Base-by-base conservation (phyloP, 495 filamentous ascomycete genomes). In the Aspergillus campestris region DNA sequence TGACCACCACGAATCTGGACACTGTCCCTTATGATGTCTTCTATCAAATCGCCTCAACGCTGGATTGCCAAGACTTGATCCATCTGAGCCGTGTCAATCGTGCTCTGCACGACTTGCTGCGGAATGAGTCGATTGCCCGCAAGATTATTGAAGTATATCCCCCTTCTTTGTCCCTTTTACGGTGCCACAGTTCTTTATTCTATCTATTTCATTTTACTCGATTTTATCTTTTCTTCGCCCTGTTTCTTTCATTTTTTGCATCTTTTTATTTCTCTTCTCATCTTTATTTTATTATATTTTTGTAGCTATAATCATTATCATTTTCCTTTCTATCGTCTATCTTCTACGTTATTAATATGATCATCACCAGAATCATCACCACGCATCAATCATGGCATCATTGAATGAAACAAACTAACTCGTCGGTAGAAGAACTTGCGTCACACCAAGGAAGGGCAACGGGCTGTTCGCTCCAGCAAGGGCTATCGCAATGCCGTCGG, bases 21-120 rank as follows among this genome's bases (percentile, higher is more conserved):
- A 56, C 59, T 38, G 55, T 85, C 31, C 81, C 83, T 3, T 83
- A 81, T 57, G 83, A 86, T 63, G 66, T 84, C 8, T 65, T 84
- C 33, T 71, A 78, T 28, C 72, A 78, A 50, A 75, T 86, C 38
- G 70, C 63, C 4, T 63, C 53, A 9, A 62, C 47, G 34, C 55
- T 81, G 36, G 62, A 71, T 8, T 62, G 73, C 44, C 50, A 59
- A 39, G 70, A 73, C 43, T 65, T 53, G 27, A 55, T 65, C 30
- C 58, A 70, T 48, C 57, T 73, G 37, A 70, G 73, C 44, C 61
- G 70, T 35, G 70, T 74, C 33, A 79, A 78, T 53, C 70, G 63
- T 8, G 60, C 69, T 11, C 68, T 89, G 12, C 62, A 70, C 44
- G 70, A 59, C 40, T 56, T 82, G 9, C 56, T 82, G 40, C 54